These are phyloP conservation scores for Rosa persica DNA, from an alignment of 306 rosid genomes.

Conservation along the genomic window DNA sequence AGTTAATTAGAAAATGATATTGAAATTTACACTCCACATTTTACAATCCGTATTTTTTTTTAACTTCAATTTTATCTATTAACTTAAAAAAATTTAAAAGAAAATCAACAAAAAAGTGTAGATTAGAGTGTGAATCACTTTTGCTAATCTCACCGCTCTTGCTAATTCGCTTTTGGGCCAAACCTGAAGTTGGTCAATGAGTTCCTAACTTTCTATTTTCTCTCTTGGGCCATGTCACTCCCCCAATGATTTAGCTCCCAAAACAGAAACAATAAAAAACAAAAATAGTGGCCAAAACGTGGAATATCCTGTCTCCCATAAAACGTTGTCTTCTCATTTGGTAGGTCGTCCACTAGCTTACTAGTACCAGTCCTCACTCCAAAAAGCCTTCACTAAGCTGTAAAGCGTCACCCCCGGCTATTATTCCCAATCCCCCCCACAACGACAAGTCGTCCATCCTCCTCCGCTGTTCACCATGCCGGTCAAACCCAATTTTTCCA, in stretches of 20 bases:
- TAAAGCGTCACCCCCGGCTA: not conserved
- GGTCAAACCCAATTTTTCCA: not conserved
- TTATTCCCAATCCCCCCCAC: not conserved
- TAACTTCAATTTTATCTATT: no score
- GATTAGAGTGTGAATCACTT: no score
- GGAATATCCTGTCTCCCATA: conserved; percentile 11
- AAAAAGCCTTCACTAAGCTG: not conserved
- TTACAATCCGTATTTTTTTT: no score
- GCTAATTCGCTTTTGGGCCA: no score
- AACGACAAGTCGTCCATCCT: not conserved
- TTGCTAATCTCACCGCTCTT: no score
- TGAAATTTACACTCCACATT: no score
- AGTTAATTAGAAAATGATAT: no score
- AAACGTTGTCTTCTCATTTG: not conserved
- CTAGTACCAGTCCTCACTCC: not conserved
- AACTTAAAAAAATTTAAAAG: no score
- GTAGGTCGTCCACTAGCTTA: not conserved
- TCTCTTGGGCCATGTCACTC: not conserved
- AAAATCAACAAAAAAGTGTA: no score
- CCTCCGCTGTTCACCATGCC: not conserved
- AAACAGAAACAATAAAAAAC: not conserved
- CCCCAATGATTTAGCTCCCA: not conserved
- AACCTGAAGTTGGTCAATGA: no score
- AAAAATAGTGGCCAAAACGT: conserved; percentile 10
- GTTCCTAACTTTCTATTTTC: not conserved